These are phyloP conservation scores for Citrullus colocynthis DNA, from an alignment of 306 rosid species.

Conservation along the genomic window DNA sequence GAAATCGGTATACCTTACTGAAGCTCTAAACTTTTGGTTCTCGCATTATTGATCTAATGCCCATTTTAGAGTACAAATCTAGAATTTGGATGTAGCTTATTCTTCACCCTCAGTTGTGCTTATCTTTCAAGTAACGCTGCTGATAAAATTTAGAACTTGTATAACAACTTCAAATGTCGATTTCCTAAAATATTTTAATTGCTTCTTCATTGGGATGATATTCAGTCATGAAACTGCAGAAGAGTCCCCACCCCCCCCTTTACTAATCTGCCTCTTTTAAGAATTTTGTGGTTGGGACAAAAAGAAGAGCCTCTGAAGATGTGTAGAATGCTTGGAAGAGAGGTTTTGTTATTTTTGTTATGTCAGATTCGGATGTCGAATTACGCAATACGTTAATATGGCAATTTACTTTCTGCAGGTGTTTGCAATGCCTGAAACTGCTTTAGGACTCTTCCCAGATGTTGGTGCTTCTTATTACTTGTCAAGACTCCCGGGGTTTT, in stretches of 20 bases:
- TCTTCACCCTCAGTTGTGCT: background rate
- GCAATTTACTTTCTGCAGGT: slow-evolving; percentile 39
- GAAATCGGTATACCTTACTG: slow-evolving; percentile 27
- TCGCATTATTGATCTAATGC: background rate
- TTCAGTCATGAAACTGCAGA: too few relatives aligned
- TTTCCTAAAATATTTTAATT: too few relatives aligned
- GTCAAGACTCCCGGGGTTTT: slow-evolving; percentile 86
- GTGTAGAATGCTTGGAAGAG: slow-evolving; percentile 1
- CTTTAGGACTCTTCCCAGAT: slow-evolving; percentile 92
- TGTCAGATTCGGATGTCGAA: background rate
- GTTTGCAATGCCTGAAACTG: slow-evolving; percentile 97
- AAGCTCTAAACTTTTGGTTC: background rate
- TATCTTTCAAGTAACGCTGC: too few relatives aligned
- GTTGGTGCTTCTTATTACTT: slow-evolving; percentile 81
- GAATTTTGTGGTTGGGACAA: background rate
- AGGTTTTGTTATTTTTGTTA: background rate
- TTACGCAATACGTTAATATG: background rate
- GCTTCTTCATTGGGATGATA: too few relatives aligned
- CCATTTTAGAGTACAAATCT: background rate
- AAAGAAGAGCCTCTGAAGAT: background rate
- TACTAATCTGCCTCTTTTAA: background rate
- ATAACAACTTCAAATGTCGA: too few relatives aligned
- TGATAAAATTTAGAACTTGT: too few relatives aligned
- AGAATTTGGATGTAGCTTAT: background rate
- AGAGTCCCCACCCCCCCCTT: too few relatives aligned